Conservation (phyloP, 2,329 filamentous ascomycete genomes). For the Chrysoporthe austroafricana region DNA sequence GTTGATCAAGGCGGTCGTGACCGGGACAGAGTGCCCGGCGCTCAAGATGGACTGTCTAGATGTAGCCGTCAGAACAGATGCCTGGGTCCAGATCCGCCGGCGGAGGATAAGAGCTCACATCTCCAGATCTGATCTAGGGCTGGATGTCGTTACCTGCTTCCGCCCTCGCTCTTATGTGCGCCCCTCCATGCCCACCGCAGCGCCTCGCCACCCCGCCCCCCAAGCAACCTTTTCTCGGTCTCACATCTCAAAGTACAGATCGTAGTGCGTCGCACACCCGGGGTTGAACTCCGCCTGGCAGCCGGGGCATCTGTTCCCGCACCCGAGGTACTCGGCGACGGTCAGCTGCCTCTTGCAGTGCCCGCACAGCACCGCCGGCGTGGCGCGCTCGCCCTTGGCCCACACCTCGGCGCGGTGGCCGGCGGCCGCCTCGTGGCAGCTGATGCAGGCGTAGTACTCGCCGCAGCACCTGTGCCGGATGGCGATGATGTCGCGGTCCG, state of each 20-base stretch:
- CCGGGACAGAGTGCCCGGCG: too few relatives aligned
- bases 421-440: constrained; percentile 32
- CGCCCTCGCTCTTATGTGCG: background rate
- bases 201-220: background rate
- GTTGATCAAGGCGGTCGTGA: too few relatives aligned
- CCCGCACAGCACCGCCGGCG: constrained; percentile 31
- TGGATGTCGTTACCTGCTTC: too few relatives aligned
- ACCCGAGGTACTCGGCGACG: constrained; percentile 30
- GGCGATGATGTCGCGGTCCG: constrained; percentile 33
- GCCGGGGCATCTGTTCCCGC: constrained; percentile 27
- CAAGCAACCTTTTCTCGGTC: background rate
- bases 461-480: constrained; percentile 34
- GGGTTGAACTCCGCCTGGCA: constrained; percentile 33
- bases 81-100: too few relatives aligned
- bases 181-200: background rate
- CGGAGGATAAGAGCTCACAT: too few relatives aligned
- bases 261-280: constrained; percentile 32
- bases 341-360: constrained; percentile 31
- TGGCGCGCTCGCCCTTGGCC: constrained; percentile 25
- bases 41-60: too few relatives aligned
- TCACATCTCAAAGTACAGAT: constrained; percentile 32
- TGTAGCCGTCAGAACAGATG: too few relatives aligned
- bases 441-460: constrained; percentile 34
- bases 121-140: too few relatives aligned
- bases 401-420: constrained; percentile 29